A percentile compares a stretch with the other conserved stretches of the same genome.
phyloP scores from a whole-genome alignment of 2,329 filamentous ascomycete species.

The Diaporthe sp. region DNA sequence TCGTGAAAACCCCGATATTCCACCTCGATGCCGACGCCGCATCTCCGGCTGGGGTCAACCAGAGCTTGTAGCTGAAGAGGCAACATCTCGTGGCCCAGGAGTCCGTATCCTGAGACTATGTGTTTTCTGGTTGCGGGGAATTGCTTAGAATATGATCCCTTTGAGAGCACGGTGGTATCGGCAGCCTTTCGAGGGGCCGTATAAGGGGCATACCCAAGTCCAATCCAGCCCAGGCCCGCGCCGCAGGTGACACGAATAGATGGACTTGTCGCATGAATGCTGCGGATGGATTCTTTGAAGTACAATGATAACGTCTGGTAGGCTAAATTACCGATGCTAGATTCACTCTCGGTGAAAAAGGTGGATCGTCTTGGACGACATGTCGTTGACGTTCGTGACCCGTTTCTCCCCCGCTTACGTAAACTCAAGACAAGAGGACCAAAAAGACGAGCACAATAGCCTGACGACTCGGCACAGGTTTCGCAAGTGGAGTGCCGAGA shows the following conservation, averaged over 20 bases:
- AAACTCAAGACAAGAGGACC: background rate
- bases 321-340: background rate
- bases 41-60: background rate
- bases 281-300: background rate
- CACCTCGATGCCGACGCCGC: background rate
- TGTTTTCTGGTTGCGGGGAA: rapidly evolving
- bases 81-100: too few species aligned
- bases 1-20: background rate
- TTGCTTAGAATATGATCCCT: background rate
- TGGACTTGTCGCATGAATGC: rapidly evolving
- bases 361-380: background rate
- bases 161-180: background rate
- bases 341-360: background rate
- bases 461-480: background rate
- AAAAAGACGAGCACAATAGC: background rate
- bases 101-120: background rate
- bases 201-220: background rate
- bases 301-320: background rate
- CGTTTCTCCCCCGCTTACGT: background rate
- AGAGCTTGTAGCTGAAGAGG: background rate
- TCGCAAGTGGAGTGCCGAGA: background rate
- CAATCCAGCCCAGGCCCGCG: background rate
- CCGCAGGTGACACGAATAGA: rapidly evolving
- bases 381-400: background rate
- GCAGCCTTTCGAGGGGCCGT: background rate